phyloP scores from a whole-genome alignment of 495 filamentous ascomycete species.

The Penicillium simplicissimum region DNA sequence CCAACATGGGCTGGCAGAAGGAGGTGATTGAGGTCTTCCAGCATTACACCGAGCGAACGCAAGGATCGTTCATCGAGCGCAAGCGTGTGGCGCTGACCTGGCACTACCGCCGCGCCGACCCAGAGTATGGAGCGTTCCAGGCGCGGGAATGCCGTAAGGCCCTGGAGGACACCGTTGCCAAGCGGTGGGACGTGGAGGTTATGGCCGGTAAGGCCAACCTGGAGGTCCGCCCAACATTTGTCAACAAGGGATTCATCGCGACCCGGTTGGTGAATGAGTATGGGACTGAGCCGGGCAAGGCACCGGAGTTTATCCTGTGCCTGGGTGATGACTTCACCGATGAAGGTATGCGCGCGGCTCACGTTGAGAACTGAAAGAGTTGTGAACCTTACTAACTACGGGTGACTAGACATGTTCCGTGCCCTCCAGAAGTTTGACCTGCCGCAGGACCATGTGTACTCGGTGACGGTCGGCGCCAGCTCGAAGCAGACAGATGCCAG shows the following conservation, averaged over 20 bases:
- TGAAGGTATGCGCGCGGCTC: slow-evolving; percentile 65
- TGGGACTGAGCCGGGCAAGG: slow-evolving; percentile 46
- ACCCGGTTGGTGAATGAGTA: slow-evolving; percentile 73
- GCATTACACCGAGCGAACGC: slow-evolving; percentile 79
- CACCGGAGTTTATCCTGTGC: slow-evolving; percentile 81
- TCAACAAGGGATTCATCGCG: slow-evolving; percentile 95
- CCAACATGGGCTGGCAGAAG: slow-evolving; percentile 86
- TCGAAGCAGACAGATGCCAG: slow-evolving; percentile 83
- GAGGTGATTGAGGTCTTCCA: slow-evolving; percentile 79
- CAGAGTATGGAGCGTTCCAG: slow-evolving; percentile 74
- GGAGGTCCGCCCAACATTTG: slow-evolving; percentile 91
- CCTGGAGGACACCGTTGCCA: slow-evolving; percentile 70
- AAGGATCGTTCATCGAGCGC: slow-evolving; percentile 87
- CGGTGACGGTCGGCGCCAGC: slow-evolving; percentile 82
- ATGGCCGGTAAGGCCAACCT: slow-evolving; percentile 95
- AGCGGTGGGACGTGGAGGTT: slow-evolving; percentile 84
- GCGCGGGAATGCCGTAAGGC: slow-evolving; percentile 74
- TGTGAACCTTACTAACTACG: slow-evolving; percentile 6
- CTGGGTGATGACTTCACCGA: slow-evolving; percentile 95
- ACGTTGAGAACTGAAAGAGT: background rate
- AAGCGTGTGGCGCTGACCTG: slow-evolving; percentile 93
- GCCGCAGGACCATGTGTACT: slow-evolving; percentile 68
- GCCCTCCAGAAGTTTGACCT: slow-evolving; percentile 60
- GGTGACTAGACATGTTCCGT: slow-evolving; percentile 60
- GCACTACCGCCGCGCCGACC: slow-evolving; percentile 92